Evolutionary conservation across 208 protist species (phyloP).

Genomic region (Trypanosoma grayi): DNA sequence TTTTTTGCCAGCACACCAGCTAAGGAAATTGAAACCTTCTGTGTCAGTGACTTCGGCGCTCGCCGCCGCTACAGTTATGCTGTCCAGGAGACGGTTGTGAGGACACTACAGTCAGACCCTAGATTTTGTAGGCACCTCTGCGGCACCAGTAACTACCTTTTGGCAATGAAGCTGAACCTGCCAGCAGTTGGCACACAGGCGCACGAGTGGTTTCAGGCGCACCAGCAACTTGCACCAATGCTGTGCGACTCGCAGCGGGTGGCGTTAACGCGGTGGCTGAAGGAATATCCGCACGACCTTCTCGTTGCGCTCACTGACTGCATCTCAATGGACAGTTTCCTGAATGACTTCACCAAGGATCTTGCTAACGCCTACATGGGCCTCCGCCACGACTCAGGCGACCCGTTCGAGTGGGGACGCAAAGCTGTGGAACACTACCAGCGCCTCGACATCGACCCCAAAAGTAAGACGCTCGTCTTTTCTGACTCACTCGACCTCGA

Average conservation of each 20-base stretch:
- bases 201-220: conserved; percentile 91
- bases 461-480: conserved; percentile 80
- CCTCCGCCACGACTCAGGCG: conserved; percentile 82
- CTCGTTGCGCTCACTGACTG: conserved; percentile 87
- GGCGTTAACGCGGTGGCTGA: conserved; percentile 73
- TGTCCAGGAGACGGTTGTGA: conserved; percentile 78
- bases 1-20: conserved; percentile 51
- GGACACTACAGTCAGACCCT: conserved; percentile 39
- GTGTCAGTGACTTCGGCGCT: conserved; percentile 79
- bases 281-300: conserved; percentile 79
- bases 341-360: conserved; percentile 63
- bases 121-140: conserved; percentile 54
- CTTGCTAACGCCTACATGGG: conserved; percentile 65
- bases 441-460: conserved; percentile 67
- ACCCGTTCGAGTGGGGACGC: conserved; percentile 64
- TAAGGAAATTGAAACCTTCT: conserved; percentile 52
- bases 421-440: conserved; percentile 84
- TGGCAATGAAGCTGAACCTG: conserved; percentile 65
- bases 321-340: conserved; percentile 89
- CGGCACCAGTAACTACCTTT: conserved; percentile 86
- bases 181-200: conserved; percentile 78
- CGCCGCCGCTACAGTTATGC: conserved; percentile 78
- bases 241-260: conserved; percentile 68
- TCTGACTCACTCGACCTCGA: conserved; percentile 85
- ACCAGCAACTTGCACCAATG: conserved; percentile 75